These are phyloP conservation scores for Heliocybe sulcata DNA, from an alignment of 1,284 basidiomycete genomes.

Conservation along the genomic window DNA sequence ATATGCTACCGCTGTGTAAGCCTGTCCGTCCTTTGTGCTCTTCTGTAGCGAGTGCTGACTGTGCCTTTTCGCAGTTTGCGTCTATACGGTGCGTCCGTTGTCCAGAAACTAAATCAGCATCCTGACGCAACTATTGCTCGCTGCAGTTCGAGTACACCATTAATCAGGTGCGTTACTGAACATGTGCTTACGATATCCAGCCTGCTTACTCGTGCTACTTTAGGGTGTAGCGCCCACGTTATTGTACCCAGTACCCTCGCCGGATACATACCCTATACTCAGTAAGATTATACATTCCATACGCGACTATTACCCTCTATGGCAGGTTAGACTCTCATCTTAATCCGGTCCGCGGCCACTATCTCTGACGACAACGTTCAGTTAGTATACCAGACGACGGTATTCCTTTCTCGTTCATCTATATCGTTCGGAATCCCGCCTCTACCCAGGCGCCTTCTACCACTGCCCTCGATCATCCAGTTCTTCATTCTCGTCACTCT, in stretches of 20 bases:
- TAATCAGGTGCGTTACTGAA: slow-evolving; percentile 56
- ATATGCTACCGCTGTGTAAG: slow-evolving; percentile 80
- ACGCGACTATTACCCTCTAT: slow-evolving; percentile 92
- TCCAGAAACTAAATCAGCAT: too few species aligned
- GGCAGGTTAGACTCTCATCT: slow-evolving; percentile 69
- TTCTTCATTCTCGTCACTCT: slow-evolving; percentile 53
- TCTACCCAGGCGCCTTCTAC: slow-evolving; percentile 64
- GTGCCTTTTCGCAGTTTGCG: slow-evolving; percentile 44
- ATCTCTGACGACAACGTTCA: slow-evolving; percentile 23
- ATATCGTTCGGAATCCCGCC: slow-evolving; percentile 85
- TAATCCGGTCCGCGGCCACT: too few species aligned
- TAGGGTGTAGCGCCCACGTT: slow-evolving; percentile 88
- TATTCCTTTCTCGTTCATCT: slow-evolving; percentile 92
- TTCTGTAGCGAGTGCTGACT: too few species aligned
- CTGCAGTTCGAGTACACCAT: slow-evolving; percentile 87
- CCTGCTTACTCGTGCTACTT: not conserved
- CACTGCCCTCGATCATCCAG: slow-evolving; percentile 71
- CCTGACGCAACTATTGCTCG: too few species aligned
- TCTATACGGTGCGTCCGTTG: slow-evolving; percentile 57
- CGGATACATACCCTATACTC: slow-evolving; percentile 51
- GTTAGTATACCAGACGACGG: slow-evolving; percentile 87
- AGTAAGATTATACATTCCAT: slow-evolving; percentile 78
- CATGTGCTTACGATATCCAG: not conserved
- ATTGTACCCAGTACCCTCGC: slow-evolving; percentile 78
- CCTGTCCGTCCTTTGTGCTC: slow-evolving; percentile 9